Evolutionary conservation across 257 asterid genomes (phyloP).

Genomic region (Forsythia viridissima): DNA sequence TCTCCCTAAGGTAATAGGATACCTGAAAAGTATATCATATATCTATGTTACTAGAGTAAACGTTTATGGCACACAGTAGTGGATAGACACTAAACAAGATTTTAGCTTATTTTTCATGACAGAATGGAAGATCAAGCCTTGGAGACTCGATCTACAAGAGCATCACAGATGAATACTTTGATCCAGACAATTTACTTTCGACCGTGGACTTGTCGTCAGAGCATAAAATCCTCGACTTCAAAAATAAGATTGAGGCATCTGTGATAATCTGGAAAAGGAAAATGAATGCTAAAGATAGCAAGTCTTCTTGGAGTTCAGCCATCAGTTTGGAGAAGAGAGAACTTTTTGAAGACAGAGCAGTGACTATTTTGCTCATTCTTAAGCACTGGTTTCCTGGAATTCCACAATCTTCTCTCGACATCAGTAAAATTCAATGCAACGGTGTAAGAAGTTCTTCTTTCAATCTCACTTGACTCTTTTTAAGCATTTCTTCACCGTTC

Average conservation of each 20-base stretch:
- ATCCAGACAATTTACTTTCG: slow-evolving; percentile 56
- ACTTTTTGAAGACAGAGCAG: slow-evolving; percentile 63
- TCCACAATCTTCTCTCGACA: slow-evolving; percentile 59
- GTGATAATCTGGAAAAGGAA: slow-evolving; percentile 71
- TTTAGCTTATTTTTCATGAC: slow-evolving; percentile 2
- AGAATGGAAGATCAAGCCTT: slow-evolving; percentile 74
- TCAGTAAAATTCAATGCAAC: slow-evolving; percentile 56
- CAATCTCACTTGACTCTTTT: background rate
- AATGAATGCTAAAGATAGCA: slow-evolving; percentile 60
- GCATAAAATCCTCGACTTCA: slow-evolving; percentile 68
- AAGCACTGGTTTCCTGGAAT: slow-evolving; percentile 61
- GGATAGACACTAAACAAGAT: background rate
- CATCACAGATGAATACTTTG: slow-evolving; percentile 70
- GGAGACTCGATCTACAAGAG: slow-evolving; percentile 68
- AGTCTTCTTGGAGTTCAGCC: slow-evolving; percentile 71
- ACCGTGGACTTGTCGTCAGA: slow-evolving; percentile 54
- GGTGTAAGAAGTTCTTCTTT: slow-evolving; percentile 29
- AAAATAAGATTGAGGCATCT: slow-evolving; percentile 69
- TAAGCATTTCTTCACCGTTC: background rate
- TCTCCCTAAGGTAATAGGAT: slow-evolving; percentile 51
- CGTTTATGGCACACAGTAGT: background rate
- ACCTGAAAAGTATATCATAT: background rate
- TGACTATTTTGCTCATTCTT: slow-evolving; percentile 47
- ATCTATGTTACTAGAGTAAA: background rate
- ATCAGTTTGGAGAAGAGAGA: slow-evolving; percentile 65